Evolutionary conservation across 495 filamentous ascomycete genomes (phyloP), one percentile per base, ranked within the genome.

Genomic region (Neurospora hispaniola): DNA sequence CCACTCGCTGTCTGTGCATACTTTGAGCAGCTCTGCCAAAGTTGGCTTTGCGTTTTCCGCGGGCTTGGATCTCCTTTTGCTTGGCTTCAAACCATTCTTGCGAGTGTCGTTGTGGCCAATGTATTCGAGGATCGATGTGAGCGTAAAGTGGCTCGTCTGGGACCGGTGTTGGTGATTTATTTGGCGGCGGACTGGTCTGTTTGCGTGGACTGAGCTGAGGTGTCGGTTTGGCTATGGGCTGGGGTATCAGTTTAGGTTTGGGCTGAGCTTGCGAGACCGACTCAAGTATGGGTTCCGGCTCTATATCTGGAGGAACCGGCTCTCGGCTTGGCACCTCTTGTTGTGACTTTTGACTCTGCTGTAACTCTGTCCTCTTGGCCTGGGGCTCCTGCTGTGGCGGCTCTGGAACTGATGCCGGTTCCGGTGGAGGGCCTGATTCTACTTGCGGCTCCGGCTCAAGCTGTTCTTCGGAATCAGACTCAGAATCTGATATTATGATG

Each of bases 41-140:
- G 42, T 81, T 81, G 11, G 74, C 77, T 72, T 87, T 87, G 5
- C 82, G 76, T 8, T 73, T 76, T 18, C 81, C 81, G 2, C 85
- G 83, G 11, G 76, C 75, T 42, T 74, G 70, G 38, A 88, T 85
- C 69, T 88, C 85, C 3, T 73, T 72, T 42, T 78, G 76, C 69
- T 87, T 88, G 27, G 75, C 71, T 4, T 70, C 72, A 23, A 81
- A 74, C 82, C 84, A 87, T 38, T 80, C 78, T 12, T 79, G 72
- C 0, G 82, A 80, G 69, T 76, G 80, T 4, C 74, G 76, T 10
- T 79, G 79, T 3, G 79, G 76, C 80, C 82, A 85, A 68, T 82
- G 81, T 4, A 81, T 73, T 4, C 82, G 81, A 0, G 86, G 86
- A 74, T 87, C 82, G 27, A 87, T 81, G 73, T 74, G 71, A 5